Conservation (phyloP, 2,329 filamentous ascomycete genomes). For the Penicillium sp. region DNA sequence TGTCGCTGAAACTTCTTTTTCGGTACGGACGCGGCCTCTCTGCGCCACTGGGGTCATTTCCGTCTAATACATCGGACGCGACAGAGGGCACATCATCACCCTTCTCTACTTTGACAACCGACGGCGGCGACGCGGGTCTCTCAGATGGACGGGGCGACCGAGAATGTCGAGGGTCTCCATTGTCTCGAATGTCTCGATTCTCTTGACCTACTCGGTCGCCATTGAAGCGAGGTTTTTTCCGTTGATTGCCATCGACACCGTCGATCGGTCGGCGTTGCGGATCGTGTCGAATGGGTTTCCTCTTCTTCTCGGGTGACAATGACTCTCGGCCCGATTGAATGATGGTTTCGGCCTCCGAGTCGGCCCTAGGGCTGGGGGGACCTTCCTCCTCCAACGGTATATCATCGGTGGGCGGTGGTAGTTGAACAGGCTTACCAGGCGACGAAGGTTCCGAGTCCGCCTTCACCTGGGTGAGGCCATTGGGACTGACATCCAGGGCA, state of each 20-base stretch:
- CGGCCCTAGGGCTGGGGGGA: conserved; percentile 38
- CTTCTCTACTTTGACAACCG: conserved; percentile 37
- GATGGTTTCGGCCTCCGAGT: conserved; percentile 49
- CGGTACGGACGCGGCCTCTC: conserved; percentile 26
- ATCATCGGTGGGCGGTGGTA: conserved; percentile 5
- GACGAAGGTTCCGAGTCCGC: conserved; percentile 27
- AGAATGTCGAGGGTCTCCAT: conserved; percentile 14
- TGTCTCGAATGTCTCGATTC: conserved; percentile 13
- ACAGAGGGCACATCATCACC: conserved; percentile 29
- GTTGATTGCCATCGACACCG: conserved; percentile 25
- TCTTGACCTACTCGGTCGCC: conserved; percentile 22
- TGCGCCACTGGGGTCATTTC: conserved; percentile 2
- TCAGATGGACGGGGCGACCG: conserved; percentile 26
- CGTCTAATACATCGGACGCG: conserved; percentile 18
- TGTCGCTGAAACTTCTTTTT: conserved; percentile 39
- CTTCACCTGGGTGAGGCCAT: conserved; percentile 30
- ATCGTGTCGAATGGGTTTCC: conserved; percentile 39
- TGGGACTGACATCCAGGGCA: conserved; percentile 34
- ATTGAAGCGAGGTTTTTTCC: conserved; percentile 31
- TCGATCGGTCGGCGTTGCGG: conserved; percentile 25
- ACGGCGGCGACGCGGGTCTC: conserved; percentile 27
- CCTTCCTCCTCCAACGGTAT: conserved; percentile 29
- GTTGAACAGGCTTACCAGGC: conserved; percentile 19
- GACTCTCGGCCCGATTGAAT: conserved; percentile 47
- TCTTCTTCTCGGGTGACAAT: conserved; percentile 46